A percentile compares a stretch with the other conserved stretches of the same genome.
phyloP scores from a whole-genome alignment of 257 asterid genomes.

The Plantago ovata region DNA sequence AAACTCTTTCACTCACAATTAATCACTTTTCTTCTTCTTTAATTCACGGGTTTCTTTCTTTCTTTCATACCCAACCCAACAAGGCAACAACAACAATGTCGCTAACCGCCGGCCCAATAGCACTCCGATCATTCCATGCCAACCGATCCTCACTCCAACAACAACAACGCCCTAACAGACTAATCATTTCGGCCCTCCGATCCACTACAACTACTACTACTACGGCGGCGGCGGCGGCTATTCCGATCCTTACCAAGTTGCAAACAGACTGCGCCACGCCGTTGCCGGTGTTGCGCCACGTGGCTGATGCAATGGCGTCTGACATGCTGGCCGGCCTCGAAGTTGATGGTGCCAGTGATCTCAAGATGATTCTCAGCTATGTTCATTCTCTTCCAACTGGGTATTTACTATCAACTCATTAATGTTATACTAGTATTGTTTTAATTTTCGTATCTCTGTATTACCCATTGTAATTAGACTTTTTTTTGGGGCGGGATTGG shows the following conservation, averaged over 20 bases:
- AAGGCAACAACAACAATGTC: constrained; percentile 42
- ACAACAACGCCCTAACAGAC: constrained; percentile 23
- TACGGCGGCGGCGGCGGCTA: constrained; percentile 24
- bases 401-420: constrained; percentile 38
- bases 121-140: constrained; percentile 37
- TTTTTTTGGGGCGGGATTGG: too few relatives aligned
- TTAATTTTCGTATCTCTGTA: too few relatives aligned
- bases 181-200: constrained; percentile 38
- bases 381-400: constrained; percentile 72
- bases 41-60: background rate
- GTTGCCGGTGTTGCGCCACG: constrained; percentile 63
- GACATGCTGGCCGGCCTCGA: constrained; percentile 77
- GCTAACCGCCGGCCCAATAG: constrained; percentile 33
- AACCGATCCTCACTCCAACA: constrained; percentile 23
- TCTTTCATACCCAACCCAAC: constrained; percentile 12
- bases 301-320: constrained; percentile 65
- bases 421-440: too few relatives aligned
- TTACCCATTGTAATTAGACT: too few relatives aligned
- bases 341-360: constrained; percentile 60
- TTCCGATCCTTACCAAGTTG: constrained; percentile 50
- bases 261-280: constrained; percentile 73
- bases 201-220: constrained; percentile 26
- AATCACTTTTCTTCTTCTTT: background rate
- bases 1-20: too few relatives aligned
- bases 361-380: constrained; percentile 79